Base-by-base conservation (phyloP, 495 filamentous ascomycete species). In the Talaromyces proteolyticus region DNA sequence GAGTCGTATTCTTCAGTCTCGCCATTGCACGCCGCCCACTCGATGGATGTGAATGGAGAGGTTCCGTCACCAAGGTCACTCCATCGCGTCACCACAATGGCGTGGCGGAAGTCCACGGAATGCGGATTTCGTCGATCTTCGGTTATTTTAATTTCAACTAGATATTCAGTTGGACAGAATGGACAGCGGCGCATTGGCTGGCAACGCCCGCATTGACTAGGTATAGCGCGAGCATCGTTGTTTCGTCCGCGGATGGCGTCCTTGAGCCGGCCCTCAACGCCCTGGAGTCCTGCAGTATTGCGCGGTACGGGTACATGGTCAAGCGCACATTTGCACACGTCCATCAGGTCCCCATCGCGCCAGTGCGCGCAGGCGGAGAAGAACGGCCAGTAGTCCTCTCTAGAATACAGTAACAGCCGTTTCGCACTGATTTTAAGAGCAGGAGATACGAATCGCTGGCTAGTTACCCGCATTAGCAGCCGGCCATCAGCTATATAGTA, bases 351-450 rank as follows among this genome's bases (percentile, higher is more conserved):
- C 47, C 80, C 80, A 53, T 81, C 73, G 19, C 71, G 67, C 79
- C 79, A 82, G 61, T 84, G 80, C 18, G 76, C 70, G 58, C 79
- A 84, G 3, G 65, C 70, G 7, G 70, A 75, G 70, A 81, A 82
- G 53, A 73, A 81, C 0, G 80, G 79, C 60, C 68, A 74, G 66
- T 79, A 82, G 56, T 84, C 77, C 26, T 80, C 74, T 29, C 76
- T 70, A 18, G 69, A 72, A 63, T 76, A 80, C 17, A 84, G 69
- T 6, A 84, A 67, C 11, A 78, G 58, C 0, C 79, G 74, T 51
- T 73, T 60, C 0, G 62, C 60, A 11, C 68, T 70, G 2, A 68
- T 57, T 0, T 77, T 69, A 4, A 80, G 63, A 3, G 52, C 65
- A 0, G 68, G 60, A 3, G 60, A 49, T 0, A 75, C 77, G 55